Base-by-base conservation (phyloP, 192 early-diverging fungal genomes). In the Coemansia sp. region DNA sequence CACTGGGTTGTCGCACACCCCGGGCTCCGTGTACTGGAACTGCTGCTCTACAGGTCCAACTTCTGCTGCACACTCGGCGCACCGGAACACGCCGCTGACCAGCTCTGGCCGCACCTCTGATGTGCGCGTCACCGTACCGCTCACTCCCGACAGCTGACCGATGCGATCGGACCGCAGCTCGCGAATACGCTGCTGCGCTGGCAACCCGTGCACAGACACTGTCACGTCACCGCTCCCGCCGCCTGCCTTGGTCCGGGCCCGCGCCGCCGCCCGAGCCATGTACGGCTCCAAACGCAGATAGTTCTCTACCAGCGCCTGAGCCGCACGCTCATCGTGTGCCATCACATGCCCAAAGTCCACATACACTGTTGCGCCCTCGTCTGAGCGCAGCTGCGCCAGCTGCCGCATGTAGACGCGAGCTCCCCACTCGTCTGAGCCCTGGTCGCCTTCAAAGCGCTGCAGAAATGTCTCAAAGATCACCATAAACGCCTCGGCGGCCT, bases 41-140 rank as follows among this genome's bases (percentile, higher is more conserved):
- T 99, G 92, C 81, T 99, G 97, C 70, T 88, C 89, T 21, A 99
- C 91, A 55, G 95, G 86, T 11, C 86, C 85, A 52, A 92, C 85
- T n/a, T 88, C 61, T 5, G 84, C 77, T 44, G 80, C 76, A 72
- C 97, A 99, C 47, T 92, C 92, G 44, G 82, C 70, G 76, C 97
- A 99, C 28, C 85, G 84, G 73, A 99, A 99, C 7, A 92, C 88
- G 25, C 93, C 97, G 66, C 83, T 88, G 14, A 98, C 55, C 6
- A 99, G 84, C 83, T 99, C 97, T 9, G 97, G 97, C 37, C 97
- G 79, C 26, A 99, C 95, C 82, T 99, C 95, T 42, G 92, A 95
- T 3, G 95, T 99, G 17, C 97, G 79, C 9, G 97, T 99, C 21
- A 99, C 96, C 5, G 97, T 99, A 37, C 97, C 97, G 49, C 86